Conservation (phyloP, 352 stramenopile genomes). For the Peronospora destructor region DNA sequence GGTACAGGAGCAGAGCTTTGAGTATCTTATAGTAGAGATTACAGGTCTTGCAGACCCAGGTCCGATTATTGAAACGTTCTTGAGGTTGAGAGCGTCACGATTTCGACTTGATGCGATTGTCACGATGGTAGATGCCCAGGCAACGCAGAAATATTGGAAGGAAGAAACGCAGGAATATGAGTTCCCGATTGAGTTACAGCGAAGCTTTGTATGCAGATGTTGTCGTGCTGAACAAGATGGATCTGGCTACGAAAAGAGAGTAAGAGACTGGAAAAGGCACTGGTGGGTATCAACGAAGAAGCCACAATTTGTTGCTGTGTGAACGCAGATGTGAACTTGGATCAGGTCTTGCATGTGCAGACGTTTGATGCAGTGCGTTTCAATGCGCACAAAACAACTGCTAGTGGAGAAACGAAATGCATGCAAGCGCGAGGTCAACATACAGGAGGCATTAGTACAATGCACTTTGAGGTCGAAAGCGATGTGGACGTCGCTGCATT, state of each 20-base stretch:
- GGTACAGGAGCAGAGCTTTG: constrained; percentile 81
- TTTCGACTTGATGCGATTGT: constrained; percentile 95
- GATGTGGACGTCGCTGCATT: constrained; percentile 46
- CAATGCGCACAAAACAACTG: constrained; percentile 20
- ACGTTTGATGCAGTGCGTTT: constrained; percentile 69
- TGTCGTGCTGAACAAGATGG: constrained; percentile 68
- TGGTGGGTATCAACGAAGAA: constrained; percentile 48
- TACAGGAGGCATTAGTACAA: constrained; percentile 45
- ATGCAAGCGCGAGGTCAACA: constrained; percentile 30
- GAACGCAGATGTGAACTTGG: constrained; percentile 45
- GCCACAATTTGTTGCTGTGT: constrained; percentile 36
- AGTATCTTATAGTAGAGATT: constrained; percentile 96
- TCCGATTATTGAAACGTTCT: constrained; percentile 96
- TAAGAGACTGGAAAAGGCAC: constrained; percentile 23
- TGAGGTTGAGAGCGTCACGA: constrained; percentile 82
- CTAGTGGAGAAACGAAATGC: constrained; percentile 5
- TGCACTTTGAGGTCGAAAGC: constrained; percentile 47
- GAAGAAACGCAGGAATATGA: constrained; percentile 18
- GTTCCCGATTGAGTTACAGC: constrained; percentile 56
- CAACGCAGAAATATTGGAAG: constrained; percentile 40
- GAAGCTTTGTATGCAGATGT: constrained; percentile 66
- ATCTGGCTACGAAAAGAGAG: constrained; percentile 40
- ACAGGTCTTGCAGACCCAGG: constrained; percentile 94
- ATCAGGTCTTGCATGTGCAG: constrained; percentile 54
- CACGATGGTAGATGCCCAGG: constrained; percentile 91